Percentiles rank a stretch among this genome's conserved stretches.
phyloP scores from a whole-genome alignment of 1,284 basidiomycete genomes.

The Fistulina hepatica region DNA sequence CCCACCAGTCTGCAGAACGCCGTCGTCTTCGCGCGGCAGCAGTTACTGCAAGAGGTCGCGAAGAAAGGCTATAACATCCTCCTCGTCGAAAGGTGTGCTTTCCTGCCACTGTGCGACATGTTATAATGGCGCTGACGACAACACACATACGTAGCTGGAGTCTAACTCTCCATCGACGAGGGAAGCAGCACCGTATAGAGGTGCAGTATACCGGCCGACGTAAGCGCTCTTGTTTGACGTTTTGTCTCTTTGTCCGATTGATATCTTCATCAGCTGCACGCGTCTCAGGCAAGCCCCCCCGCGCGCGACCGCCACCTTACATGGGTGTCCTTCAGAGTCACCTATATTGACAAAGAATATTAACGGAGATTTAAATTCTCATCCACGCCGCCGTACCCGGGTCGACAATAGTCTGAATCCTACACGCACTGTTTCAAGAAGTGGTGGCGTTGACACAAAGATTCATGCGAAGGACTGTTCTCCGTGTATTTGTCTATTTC shows the following conservation, averaged over 20 bases:
- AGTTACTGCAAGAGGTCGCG: slow-evolving; percentile 45
- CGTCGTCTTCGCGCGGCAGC: slow-evolving; percentile 50
- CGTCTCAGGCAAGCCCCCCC: slow-evolving; percentile 33
- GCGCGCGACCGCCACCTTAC: slow-evolving; percentile 48
- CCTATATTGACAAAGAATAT: too few species aligned
- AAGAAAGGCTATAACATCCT: slow-evolving; percentile 52
- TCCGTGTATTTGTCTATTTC: too few species aligned
- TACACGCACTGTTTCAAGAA: too few species aligned
- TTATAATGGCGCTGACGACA: too few species aligned
- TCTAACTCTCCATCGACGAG: slow-evolving; percentile 51
- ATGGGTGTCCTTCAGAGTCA: slow-evolving; percentile 45
- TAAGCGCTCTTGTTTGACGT: slow-evolving; percentile 19
- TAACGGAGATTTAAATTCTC: too few species aligned
- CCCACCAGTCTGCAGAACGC: slow-evolving; percentile 34
- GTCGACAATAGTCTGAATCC: too few species aligned
- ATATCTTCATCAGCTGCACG: slow-evolving; percentile 35
- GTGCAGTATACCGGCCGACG: slow-evolving; percentile 58
- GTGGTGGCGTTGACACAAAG: too few species aligned
- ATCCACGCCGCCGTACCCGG: too few species aligned
- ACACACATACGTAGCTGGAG: slow-evolving; percentile 55
- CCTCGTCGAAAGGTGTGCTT: slow-evolving; percentile 51
- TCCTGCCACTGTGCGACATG: slow-evolving; percentile 7
- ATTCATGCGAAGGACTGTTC: too few species aligned
- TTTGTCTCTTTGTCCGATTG: slow-evolving; percentile 2
- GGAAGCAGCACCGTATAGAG: slow-evolving; percentile 49